Percentiles rank a stretch among this genome's conserved stretches.
These are phyloP conservation scores for Camelina sativa DNA, from an alignment of 345 rosid genomes.

Conservation along the genomic window DNA sequence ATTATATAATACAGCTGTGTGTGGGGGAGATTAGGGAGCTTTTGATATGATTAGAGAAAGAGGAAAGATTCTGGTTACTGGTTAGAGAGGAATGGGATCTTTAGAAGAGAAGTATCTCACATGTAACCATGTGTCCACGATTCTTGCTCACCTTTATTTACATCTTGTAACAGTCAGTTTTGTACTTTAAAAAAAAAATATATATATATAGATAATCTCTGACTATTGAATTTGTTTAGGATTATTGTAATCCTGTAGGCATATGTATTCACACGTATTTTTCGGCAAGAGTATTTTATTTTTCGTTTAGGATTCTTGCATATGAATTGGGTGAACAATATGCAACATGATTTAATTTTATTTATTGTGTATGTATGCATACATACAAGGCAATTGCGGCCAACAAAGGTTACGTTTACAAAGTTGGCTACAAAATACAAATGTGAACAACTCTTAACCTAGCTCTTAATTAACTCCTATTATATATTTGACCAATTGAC, in stretches of 20 bases:
- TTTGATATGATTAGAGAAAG: conserved; percentile 34
- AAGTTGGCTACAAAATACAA: conserved; percentile 14
- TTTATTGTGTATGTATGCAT: too few relatives aligned
- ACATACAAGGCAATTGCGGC: too few relatives aligned
- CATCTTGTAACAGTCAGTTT: neutral
- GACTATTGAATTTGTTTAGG: neutral
- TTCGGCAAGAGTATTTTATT: neutral
- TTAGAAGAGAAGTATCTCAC: conserved; percentile 35
- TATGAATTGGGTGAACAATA: too few relatives aligned
- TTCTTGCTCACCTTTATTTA: neutral
- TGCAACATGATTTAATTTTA: too few relatives aligned
- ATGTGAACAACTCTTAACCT: conserved; percentile 43
- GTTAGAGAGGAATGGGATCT: conserved; percentile 42
- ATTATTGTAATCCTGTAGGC: neutral
- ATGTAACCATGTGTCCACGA: conserved; percentile 41
- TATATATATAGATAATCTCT: neutral
- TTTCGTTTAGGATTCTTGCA: too few relatives aligned
- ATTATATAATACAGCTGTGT: neutral
- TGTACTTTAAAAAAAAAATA: too few relatives aligned
- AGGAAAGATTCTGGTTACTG: conserved; percentile 37
- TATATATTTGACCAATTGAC: conserved; percentile 23
- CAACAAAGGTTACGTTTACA: conserved; percentile 2
- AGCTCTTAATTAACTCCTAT: neutral
- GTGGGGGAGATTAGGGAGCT: conserved; percentile 12
- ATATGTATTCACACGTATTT: neutral